A percentile compares a stretch with the other conserved stretches of the same genome.
These are phyloP conservation scores for Nymphaea thermarum DNA, from an alignment of 164 flowering plant species.

Conservation along the genomic window DNA sequence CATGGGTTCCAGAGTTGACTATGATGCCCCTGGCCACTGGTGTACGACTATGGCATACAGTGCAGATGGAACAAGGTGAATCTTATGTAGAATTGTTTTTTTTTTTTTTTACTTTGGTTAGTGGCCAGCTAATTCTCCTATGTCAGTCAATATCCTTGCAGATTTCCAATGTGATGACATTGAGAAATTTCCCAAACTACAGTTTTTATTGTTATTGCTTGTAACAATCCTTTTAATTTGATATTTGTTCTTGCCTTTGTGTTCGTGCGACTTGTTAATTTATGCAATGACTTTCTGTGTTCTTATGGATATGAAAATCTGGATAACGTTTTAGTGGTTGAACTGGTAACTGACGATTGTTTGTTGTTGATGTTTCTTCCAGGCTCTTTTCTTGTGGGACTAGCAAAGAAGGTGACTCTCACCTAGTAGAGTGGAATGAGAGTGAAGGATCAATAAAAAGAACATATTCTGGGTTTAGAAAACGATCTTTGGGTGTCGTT, in stretches of 20 bases:
- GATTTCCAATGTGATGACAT: neutral
- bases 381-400: conserved; percentile 18
- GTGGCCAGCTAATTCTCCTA: neutral
- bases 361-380: neutral
- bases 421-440: conserved; percentile 17
- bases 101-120: too few relatives aligned
- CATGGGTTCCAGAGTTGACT: conserved; percentile 42
- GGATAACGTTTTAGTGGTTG: neutral
- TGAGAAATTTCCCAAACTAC: neutral
- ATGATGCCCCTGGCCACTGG: conserved; percentile 44
- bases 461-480: conserved; percentile 20
- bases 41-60: conserved; percentile 49
- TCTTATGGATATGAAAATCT: neutral
- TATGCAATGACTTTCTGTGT: too few relatives aligned
- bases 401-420: conserved; percentile 19
- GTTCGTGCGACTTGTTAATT: neutral
- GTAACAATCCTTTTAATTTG: neutral
- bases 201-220: neutral
- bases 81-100: neutral
- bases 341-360: neutral
- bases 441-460: conserved; percentile 18
- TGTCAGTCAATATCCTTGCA: neutral
- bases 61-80: conserved; percentile 45
- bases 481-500: conserved; percentile 18
- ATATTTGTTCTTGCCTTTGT: neutral